Evolutionary conservation across 441 rosid genomes (phyloP).

Genomic region (Adansonia madagascariensis): DNA sequence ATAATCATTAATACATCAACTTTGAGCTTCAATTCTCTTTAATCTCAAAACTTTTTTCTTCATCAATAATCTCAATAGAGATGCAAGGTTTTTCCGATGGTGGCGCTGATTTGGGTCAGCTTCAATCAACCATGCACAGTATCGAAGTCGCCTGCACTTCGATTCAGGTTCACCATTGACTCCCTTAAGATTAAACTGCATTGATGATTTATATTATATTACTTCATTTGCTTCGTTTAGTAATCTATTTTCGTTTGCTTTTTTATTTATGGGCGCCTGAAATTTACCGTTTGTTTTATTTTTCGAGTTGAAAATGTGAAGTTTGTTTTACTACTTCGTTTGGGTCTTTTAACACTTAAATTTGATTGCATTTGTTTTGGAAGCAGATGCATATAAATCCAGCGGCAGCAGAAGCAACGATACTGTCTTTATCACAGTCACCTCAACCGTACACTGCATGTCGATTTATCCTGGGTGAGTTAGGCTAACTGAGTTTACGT

Average conservation of each 20-base stretch:
- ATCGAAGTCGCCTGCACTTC: conserved; percentile 94
- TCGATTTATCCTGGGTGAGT: conserved; percentile 81
- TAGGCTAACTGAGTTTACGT: not conserved
- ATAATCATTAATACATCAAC: conserved; percentile 6
- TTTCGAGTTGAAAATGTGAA: not conserved
- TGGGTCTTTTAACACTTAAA: conserved; percentile 1
- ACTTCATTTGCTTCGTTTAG: not conserved
- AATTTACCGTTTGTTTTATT: not conserved
- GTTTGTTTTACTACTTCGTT: conserved; percentile 5
- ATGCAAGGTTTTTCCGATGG: conserved; percentile 60
- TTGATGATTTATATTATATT: conserved; percentile 13
- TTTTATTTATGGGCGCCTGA: not conserved
- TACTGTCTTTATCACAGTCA: conserved; percentile 77
- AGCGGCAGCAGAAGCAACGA: conserved; percentile 82
- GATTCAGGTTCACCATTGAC: conserved; percentile 63
- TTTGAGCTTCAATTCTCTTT: conserved; percentile 17
- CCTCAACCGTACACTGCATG: conserved; percentile 89
- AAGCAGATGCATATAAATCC: conserved; percentile 82
- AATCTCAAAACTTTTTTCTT: not conserved
- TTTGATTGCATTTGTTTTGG: conserved; percentile 23
- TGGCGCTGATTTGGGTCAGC: conserved; percentile 63
- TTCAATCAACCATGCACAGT: conserved; percentile 87
- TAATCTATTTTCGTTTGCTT: not conserved
- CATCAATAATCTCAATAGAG: conserved; percentile 20
- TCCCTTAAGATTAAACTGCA: not conserved